Evolutionary conservation across 805 yeast genomes (phyloP).

Genomic region (Isabelozyma pseudorhagii): DNA sequence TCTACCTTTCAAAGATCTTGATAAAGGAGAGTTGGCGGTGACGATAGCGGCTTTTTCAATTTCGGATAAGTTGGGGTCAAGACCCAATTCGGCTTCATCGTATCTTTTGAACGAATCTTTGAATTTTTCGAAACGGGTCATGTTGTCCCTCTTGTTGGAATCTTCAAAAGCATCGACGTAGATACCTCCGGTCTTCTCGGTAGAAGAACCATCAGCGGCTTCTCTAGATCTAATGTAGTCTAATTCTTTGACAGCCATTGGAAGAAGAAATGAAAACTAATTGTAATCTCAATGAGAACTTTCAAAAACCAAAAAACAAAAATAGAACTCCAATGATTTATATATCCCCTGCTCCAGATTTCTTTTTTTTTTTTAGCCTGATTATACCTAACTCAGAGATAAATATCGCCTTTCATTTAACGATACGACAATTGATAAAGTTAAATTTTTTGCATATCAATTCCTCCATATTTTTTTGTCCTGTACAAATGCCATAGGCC

Average conservation of each 20-base stretch:
- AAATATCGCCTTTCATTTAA: background rate
- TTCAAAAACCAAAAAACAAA: background rate
- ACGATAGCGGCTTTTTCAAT: slow-evolving; percentile 32
- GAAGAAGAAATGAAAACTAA: background rate
- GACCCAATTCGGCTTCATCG: slow-evolving; percentile 33
- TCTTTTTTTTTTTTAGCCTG: background rate
- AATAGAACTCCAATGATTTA: background rate
- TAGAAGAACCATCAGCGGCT: slow-evolving; percentile 27
- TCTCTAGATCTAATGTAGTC: slow-evolving; percentile 37
- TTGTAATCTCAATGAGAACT: too few relatives aligned
- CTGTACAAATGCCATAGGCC: background rate
- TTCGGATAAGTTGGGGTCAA: slow-evolving; percentile 33
- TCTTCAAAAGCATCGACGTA: slow-evolving; percentile 31
- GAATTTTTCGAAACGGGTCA: slow-evolving; percentile 15
- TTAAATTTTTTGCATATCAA: background rate
- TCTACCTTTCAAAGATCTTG: slow-evolving; percentile 54
- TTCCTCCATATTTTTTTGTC: background rate
- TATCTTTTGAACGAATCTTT: slow-evolving; percentile 30
- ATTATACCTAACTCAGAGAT: background rate
- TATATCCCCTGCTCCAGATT: background rate
- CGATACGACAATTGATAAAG: background rate
- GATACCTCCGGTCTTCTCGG: slow-evolving; percentile 38
- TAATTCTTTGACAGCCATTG: slow-evolving; percentile 41
- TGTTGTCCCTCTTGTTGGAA: slow-evolving; percentile 7
- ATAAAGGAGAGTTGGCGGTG: slow-evolving; percentile 49